Evolutionary conservation across 768 basidiomycete genomes (phyloP), one percentile per base, ranked within the genome.

Genomic region (Aureoboletus auriporus): DNA sequence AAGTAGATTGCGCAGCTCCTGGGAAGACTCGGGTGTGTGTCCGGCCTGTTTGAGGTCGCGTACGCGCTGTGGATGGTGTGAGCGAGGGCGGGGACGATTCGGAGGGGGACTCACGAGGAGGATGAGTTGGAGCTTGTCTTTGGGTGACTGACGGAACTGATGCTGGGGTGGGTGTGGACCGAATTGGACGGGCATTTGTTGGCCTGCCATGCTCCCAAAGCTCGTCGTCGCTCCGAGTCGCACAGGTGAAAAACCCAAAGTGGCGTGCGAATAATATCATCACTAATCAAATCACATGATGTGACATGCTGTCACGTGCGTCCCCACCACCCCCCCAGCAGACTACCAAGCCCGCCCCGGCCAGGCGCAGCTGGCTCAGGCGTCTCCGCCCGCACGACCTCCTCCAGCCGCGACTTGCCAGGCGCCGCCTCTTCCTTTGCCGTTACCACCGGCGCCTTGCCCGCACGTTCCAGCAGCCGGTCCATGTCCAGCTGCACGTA

Each of bases 401-500:
- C 83, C 59, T 82, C 83, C 14, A 75, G 68, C 59, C 79, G 80
- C 42, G 84, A 77, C 59, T 74, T 81, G 27, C 71, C 68, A 40
- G 66, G 58, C n/a, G 51, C 49, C 47, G 44, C 39, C 42, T 38
- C 58, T 2, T 59, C 57, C 47, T 10, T 60, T 5, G 9, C 28
- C 17, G 37, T 42, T 4, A 23, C 20, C 4, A 23, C 20, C 20
- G 20, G 20, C 11, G 64, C 64, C 69, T 82, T 84, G 2, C 92
- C 92, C 4, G 85, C 88, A 14, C 86, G 73, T 49, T 76, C 78
- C 58, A 82, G 69, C 49, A 96, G 67, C 43, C 79, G 71, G 39
- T 89, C 86, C 82, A 93, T 85, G 59, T 93, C 89, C 50, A 93
- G 67, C 54, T 88, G 82, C 46, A 91, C 84, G 61, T 95, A 96